Percentiles rank a stretch among this genome's conserved stretches.
phyloP scores from a whole-genome alignment of 345 rosid genomes.

The Murraya paniculata region DNA sequence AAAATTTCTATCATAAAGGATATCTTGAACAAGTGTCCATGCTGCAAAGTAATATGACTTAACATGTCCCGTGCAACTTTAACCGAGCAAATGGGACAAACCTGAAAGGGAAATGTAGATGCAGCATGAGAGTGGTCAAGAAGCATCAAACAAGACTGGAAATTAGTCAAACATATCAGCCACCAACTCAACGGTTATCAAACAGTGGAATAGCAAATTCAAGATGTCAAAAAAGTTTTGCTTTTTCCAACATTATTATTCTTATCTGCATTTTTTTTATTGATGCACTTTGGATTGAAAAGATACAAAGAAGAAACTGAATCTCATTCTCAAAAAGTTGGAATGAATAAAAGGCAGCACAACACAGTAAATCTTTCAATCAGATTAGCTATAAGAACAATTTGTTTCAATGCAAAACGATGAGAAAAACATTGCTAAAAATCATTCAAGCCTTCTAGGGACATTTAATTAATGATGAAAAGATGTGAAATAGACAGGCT shows the following conservation, averaged over 20 bases:
- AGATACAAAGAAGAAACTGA: not conserved
- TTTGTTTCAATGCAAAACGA: not conserved
- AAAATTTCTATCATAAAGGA: conserved; percentile 32
- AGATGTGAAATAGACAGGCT: not conserved
- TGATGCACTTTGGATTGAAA: not conserved
- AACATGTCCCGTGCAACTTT: conserved; percentile 53
- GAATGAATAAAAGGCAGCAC: not conserved
- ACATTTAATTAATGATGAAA: not conserved
- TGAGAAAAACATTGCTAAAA: not conserved
- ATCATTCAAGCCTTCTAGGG: not conserved
- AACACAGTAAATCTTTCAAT: not conserved
- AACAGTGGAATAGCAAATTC: not conserved
- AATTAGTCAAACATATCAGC: conserved; percentile 7
- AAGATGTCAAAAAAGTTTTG: not conserved
- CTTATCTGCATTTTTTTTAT: not conserved
- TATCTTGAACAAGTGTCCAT: conserved; percentile 59
- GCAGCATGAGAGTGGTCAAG: conserved; percentile 9
- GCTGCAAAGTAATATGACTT: conserved; percentile 52
- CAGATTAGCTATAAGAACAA: not conserved
- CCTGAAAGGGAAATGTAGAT: conserved; percentile 36
- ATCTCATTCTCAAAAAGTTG: not conserved
- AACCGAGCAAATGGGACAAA: conserved; percentile 55
- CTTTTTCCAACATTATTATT: not conserved
- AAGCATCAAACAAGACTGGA: conserved; percentile 20
- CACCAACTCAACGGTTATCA: not conserved